Evolutionary conservation across 768 basidiomycete genomes (phyloP).

Genomic region (Pulveroboletus sp.): DNA sequence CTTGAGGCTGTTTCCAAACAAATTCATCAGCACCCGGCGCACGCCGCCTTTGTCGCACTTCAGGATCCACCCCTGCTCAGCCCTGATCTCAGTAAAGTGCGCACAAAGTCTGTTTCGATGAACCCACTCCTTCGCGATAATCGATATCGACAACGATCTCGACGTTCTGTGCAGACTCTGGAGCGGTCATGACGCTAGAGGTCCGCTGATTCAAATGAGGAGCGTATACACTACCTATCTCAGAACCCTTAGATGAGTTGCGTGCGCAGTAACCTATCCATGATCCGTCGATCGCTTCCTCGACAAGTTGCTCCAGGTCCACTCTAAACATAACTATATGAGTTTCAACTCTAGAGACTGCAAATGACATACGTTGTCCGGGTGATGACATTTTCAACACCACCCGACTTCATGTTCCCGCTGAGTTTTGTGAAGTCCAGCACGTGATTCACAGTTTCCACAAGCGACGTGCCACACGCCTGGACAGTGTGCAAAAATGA

Average conservation of each 20-base stretch:
- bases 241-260: slow-evolving; percentile 63
- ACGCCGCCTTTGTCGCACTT: slow-evolving; percentile 92
- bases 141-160: slow-evolving; percentile 90
- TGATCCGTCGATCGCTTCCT: slow-evolving; percentile 88
- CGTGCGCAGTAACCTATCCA: slow-evolving; percentile 92
- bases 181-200: slow-evolving; percentile 36
- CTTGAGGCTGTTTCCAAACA: slow-evolving; percentile 91
- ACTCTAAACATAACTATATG: slow-evolving; percentile 37
- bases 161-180: slow-evolving; percentile 44
- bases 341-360: not conserved
- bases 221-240: slow-evolving; percentile 90
- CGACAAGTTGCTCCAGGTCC: slow-evolving; percentile 75
- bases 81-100: slow-evolving; percentile 4
- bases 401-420: slow-evolving; percentile 75
- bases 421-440: slow-evolving; percentile 94
- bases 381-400: slow-evolving; percentile 70
- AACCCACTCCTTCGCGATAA: slow-evolving; percentile 56
- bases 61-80: slow-evolving; percentile 71
- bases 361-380: slow-evolving; percentile 50
- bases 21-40: slow-evolving; percentile 87
- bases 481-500: slow-evolving; percentile 92
- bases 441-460: slow-evolving; percentile 96
- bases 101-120: not conserved
- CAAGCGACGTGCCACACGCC: slow-evolving; percentile 91
- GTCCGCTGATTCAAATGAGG: slow-evolving; percentile 51